Conservation (phyloP, 2,329 filamentous ascomycete species). For the Epichloe bromicola region DNA sequence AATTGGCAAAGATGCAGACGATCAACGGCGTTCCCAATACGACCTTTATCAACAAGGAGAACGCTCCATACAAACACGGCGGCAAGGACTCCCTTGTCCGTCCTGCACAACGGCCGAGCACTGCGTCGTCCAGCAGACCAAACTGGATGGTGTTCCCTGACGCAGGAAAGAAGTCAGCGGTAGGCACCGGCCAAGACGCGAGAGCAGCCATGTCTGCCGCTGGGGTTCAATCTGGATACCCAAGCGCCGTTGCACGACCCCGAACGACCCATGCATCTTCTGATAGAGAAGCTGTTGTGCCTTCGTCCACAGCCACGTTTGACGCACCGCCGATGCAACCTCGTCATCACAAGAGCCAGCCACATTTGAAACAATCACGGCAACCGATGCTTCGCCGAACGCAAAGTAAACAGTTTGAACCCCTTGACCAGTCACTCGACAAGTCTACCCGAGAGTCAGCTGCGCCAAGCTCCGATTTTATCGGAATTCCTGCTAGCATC, state of each 20-base stretch:
- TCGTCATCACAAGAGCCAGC: slow-evolving; percentile 42
- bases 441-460: background rate
- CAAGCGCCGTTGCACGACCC: background rate
- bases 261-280: slow-evolving; percentile 1
- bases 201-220: slow-evolving; percentile 3
- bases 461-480: background rate
- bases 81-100: slow-evolving; percentile 25
- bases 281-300: slow-evolving; percentile 2
- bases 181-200: slow-evolving; percentile 6
- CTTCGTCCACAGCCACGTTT: slow-evolving; percentile 5
- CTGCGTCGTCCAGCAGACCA: slow-evolving; percentile 1
- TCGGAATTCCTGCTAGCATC: slow-evolving; percentile 8
- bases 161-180: slow-evolving; percentile 12
- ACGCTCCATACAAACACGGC: slow-evolving; percentile 14
- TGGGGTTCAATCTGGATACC: background rate
- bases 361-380: slow-evolving; percentile 31
- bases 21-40: slow-evolving; percentile 13
- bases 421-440: slow-evolving; percentile 8
- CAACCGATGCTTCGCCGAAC: slow-evolving; percentile 28
- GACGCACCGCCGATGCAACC: slow-evolving; percentile 20
- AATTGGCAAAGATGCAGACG: slow-evolving; percentile 21
- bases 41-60: slow-evolving; percentile 31
- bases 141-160: background rate
- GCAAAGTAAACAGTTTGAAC: slow-evolving; percentile 29
- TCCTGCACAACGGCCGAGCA: slow-evolving; percentile 21